Evolutionary conservation across 495 filamentous ascomycete species (phyloP), one percentile per base, ranked within the genome.

Genomic region (Penicillium angulare): DNA sequence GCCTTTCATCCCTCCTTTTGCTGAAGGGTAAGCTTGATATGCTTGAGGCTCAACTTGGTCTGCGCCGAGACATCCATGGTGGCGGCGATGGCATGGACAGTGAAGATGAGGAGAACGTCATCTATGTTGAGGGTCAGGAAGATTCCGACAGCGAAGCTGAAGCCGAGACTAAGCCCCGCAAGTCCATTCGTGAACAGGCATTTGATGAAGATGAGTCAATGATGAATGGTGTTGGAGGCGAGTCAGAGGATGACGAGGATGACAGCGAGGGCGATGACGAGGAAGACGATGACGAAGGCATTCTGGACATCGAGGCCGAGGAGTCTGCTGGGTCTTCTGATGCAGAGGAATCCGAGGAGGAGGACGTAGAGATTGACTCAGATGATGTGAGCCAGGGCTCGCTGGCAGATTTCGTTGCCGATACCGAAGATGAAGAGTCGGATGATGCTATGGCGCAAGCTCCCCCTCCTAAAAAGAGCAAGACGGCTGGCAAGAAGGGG

Each of bases 1-100:
- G 86, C 22, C 76, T 97, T n/a, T 82, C 87, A 20, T 86, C 85
- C 35, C 72, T 98, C 27, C 76, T 97, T 18, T 76, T 88, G n/a
- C 77, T 98, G 21, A 95, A 96, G 72, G 92, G 92, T 12, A 92
- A 93, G 63, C 79, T 97, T 8, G 92, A 97, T 63, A 86, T 97
- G 83, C 73, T 96, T 38, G 82, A 90, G 48, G 85, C 90, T 9
- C 93, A 98, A 67, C 80, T 96, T 48, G 82, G 90, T 53, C 68
- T 95, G 52, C 77, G 93, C 23, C 83, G 84, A 49, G 77, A 75
- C 15, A 78, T 89, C 63, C 70, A 67, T 55, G 65, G 68, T 13
- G 68, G 69, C 23, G 68, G 61, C n/a, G 77, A 75, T 26, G 69
- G 41, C 53, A 77, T 58, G 76, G 82, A 51, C 69, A 84, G 84